These are phyloP conservation scores for Extremus antarcticus DNA, from an alignment of 495 filamentous ascomycete genomes.

Conservation along the genomic window DNA sequence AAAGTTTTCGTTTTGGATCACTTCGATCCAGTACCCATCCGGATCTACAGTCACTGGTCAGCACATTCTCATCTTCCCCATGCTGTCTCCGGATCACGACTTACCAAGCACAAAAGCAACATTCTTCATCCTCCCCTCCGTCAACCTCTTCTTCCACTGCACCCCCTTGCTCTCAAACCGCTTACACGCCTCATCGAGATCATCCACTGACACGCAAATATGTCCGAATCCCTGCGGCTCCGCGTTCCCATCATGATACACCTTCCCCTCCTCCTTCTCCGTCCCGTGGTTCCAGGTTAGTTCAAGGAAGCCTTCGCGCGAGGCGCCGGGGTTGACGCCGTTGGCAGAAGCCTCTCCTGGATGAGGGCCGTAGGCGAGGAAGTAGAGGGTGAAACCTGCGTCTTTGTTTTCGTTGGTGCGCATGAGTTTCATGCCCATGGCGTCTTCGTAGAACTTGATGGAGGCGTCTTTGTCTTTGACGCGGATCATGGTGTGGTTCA, in stretches of 20 bases:
- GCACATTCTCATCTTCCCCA: neutral
- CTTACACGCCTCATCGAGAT: conserved; percentile 72
- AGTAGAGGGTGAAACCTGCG: conserved; percentile 79
- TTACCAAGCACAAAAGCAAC: conserved; percentile 71
- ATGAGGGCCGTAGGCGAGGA: conserved; percentile 65
- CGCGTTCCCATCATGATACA: conserved; percentile 86
- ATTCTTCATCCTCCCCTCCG: conserved; percentile 84
- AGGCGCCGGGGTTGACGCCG: conserved; percentile 46
- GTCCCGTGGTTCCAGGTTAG: conserved; percentile 97
- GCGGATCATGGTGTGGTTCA: conserved; percentile 72
- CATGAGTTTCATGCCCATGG: conserved; percentile 74
- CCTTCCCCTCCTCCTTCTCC: conserved; percentile 72
- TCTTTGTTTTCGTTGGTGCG: conserved; percentile 59
- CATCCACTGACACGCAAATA: conserved; percentile 82
- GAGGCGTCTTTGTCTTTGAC: conserved; percentile 80
- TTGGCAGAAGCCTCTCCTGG: conserved; percentile 38
- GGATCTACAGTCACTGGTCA: conserved; percentile 47
- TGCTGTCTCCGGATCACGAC: neutral
- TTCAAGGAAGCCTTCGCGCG: conserved; percentile 75
- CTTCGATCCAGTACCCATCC: conserved; percentile 85
- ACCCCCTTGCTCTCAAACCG: conserved; percentile 73
- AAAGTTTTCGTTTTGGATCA: conserved; percentile 63
- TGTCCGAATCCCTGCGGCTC: conserved; percentile 91
- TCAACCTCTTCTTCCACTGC: conserved; percentile 89
- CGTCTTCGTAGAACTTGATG: conserved; percentile 81